phyloP scores from a whole-genome alignment of 2,329 filamentous ascomycete species.

The Volutella citrinella region DNA sequence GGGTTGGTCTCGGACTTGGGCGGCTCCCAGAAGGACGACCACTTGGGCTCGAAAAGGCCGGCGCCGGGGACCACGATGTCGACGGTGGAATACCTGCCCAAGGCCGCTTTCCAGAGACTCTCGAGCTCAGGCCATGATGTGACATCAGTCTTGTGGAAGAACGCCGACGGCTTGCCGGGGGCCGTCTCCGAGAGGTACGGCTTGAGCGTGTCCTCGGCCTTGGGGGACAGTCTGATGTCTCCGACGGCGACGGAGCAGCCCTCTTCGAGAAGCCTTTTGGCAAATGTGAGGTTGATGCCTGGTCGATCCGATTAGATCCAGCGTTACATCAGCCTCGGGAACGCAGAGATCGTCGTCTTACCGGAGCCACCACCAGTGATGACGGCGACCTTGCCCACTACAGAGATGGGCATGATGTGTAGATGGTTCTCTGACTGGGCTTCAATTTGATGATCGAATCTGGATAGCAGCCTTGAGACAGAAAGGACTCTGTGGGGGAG shows the following conservation, averaged over 20 bases:
- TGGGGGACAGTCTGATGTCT: conserved; percentile 32
- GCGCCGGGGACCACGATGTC: conserved; percentile 38
- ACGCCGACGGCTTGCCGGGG: conserved; percentile 19
- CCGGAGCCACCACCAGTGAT: conserved; percentile 22
- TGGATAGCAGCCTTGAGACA: too few relatives aligned
- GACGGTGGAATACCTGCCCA: conserved; percentile 26
- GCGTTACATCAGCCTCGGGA: neutral
- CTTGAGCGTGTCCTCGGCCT: conserved; percentile 31
- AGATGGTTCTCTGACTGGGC: too few relatives aligned
- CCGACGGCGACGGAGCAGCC: conserved; percentile 37
- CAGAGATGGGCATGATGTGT: too few relatives aligned
- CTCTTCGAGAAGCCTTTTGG: conserved; percentile 28
- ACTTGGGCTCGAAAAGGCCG: conserved; percentile 35
- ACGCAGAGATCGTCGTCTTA: too few relatives aligned
- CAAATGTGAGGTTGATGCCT: conserved; percentile 38
- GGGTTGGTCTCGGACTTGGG: conserved; percentile 28
- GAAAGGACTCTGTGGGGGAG: too few relatives aligned
- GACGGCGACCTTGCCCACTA: conserved; percentile 17
- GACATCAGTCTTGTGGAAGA: conserved; percentile 37
- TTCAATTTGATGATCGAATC: too few relatives aligned
- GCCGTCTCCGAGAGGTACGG: conserved; percentile 25
- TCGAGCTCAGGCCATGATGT: conserved; percentile 34
- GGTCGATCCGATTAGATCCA: neutral
- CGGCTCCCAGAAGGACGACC: conserved; percentile 35
- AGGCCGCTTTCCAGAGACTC: conserved; percentile 26